Conservation (phyloP, 2,329 filamentous ascomycete species). For the Ceratocystis albifundus region DNA sequence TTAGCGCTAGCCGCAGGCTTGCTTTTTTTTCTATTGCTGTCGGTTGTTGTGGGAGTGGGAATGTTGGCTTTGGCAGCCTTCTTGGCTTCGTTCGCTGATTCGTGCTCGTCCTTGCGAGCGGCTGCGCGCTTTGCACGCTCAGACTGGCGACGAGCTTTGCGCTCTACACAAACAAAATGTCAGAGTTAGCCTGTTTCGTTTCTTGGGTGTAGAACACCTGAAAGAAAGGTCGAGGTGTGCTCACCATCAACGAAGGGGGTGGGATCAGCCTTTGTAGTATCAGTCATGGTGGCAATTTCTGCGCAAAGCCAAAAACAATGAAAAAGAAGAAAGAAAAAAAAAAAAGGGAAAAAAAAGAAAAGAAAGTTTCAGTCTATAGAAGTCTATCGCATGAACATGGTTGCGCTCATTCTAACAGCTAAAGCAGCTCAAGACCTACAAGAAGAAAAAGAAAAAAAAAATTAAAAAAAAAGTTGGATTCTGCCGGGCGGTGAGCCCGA, state of each 20-base stretch:
- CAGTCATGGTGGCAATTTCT: not conserved
- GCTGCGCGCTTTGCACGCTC: constrained; percentile 20
- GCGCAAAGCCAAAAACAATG: not conserved
- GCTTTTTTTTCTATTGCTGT: not conserved
- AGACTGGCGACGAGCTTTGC: constrained; percentile 22
- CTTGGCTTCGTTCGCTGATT: constrained; percentile 7
- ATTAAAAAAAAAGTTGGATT: constrained; percentile 23
- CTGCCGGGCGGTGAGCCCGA: constrained; percentile 21
- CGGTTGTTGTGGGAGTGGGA: not conserved
- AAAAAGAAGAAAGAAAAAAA: too few relatives aligned
- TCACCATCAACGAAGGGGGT: constrained; percentile 22
- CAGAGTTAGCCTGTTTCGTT: not conserved
- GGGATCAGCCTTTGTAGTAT: constrained; percentile 8
- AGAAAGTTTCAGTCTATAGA: not conserved
- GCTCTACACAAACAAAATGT: constrained; percentile 11
- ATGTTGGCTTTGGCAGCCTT: constrained; percentile 14
- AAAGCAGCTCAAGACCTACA: not conserved
- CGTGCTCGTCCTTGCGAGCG: constrained; percentile 14
- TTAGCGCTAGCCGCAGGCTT: not conserved
- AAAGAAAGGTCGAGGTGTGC: not conserved
- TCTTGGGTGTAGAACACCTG: not conserved
- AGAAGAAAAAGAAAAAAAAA: constrained; percentile 24
- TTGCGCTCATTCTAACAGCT: too few relatives aligned
- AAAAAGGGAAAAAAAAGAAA: too few relatives aligned
- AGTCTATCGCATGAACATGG: too few relatives aligned